Base-by-base conservation (phyloP, 1,284 basidiomycete species). In the Heterobasidion parviporum region DNA sequence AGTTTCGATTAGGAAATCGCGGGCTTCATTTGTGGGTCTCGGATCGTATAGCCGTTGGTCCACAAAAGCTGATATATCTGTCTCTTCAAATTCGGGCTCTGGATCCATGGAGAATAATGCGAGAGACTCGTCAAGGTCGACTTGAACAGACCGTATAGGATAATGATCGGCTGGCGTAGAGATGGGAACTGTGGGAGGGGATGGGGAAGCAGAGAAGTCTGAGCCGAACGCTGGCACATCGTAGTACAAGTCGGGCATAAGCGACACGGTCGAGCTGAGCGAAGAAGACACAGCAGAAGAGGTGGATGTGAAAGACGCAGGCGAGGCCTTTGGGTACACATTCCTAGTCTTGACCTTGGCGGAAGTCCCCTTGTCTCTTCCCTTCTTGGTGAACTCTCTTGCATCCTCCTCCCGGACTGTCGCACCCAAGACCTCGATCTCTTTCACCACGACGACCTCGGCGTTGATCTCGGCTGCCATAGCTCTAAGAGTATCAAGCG, bases 401-500 rank as follows among this genome's bases (percentile, higher is more conserved):
- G 59, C 57, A 38, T 57, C 55, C 26, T 54, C 54, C 10, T 33
- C 53, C 2, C 55, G 41, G 12, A 43, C 36, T 12, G 50, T 52
- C 18, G 49, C 20, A 15, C 44, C 58, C 26, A 53, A 49, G 0
- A 91, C 82, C 62, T 88, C 85, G 33, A 95, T 85, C 66, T 94
- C 90, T 69, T 90, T 91, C 16, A 93, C 85, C 15, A 95, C 82
- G 49, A 93, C 83, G 52, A 95, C 90, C 32, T 88, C 90, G 1
- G 90, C 94, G 2, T 92, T 93, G 35, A 97, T 87, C 64, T 95
- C 92, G 9, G 85, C 83, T 0, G 94, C 93, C 94, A 97, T 97
- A 73, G 83, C 84, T 65, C 90, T 89, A 14, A 97, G 80, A 0
- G 93, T 95, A 62, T 85, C 82, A 44, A 97, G 72, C 2, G 85